Conservation (phyloP, 768 basidiomycete species). For the Pilatotrama ljubarskyi region DNA sequence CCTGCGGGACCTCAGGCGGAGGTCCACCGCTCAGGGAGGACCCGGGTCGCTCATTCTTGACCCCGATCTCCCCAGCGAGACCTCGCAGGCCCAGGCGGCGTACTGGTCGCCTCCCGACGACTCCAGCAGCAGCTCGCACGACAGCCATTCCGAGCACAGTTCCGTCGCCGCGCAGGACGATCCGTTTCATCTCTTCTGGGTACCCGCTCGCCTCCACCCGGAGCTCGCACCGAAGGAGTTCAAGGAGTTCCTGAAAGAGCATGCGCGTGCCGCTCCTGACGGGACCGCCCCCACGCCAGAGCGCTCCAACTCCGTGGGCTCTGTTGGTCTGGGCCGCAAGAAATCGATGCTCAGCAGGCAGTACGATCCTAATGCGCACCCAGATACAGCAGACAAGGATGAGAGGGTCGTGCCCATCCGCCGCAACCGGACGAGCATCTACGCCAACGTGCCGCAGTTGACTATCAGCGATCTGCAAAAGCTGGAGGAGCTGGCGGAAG, state of each 20-base stretch:
- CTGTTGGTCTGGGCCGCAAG: constrained; percentile 69
- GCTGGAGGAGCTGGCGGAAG: constrained; percentile 90
- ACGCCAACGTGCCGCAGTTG: constrained; percentile 74
- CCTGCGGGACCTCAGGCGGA: constrained; percentile 77
- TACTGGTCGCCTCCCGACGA: constrained; percentile 40
- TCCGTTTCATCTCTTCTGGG: constrained; percentile 95
- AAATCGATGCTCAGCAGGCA: constrained; percentile 94
- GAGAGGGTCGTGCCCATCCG: constrained; percentile 64
- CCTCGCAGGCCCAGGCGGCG: constrained; percentile 46
- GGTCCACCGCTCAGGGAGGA: constrained; percentile 71
- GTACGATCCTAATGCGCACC: constrained; percentile 80
- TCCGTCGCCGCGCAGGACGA: constrained; percentile 55
- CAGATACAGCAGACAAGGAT: constrained; percentile 64
- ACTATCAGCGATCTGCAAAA: constrained; percentile 94
- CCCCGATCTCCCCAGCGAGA: constrained; percentile 81
- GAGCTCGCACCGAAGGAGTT: constrained; percentile 98
- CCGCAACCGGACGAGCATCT: constrained; percentile 67
- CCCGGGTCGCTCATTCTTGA: constrained; percentile 86
- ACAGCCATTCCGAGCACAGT: constrained; percentile 42
- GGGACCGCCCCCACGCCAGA: constrained; percentile 36
- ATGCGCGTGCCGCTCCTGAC: constrained; percentile 62
- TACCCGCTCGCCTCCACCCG: constrained; percentile 93
- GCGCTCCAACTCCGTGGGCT: constrained; percentile 47
- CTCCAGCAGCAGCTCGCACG: constrained; percentile 41
- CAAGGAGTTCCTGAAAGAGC: constrained; percentile 91